Base-by-base conservation (phyloP, 1,139 yeast species). In the Scheffersomyces parashehatae region DNA sequence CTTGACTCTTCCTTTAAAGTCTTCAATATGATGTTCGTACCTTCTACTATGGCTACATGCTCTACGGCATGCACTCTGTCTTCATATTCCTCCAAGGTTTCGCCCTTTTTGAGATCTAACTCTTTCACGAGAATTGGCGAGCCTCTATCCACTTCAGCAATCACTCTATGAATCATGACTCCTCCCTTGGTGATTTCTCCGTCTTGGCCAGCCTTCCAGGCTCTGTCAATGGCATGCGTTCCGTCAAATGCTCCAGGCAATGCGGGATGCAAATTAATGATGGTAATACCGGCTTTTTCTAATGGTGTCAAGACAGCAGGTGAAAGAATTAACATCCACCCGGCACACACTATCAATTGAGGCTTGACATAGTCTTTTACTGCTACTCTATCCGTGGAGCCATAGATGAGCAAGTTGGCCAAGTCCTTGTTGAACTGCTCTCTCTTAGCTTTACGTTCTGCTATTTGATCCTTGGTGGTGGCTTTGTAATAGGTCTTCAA, bases 211-310 rank as follows among this genome's bases (percentile, higher is more conserved):
- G 95, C 96, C 58, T 88, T 75, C 93, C 95, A 91, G 0, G 97
- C 96, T 56, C 98, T 75, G 57, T 93, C 97, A 49, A 93, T 93
- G 16, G 99, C 98, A 67, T 88, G 91, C 9, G 96, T 91, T 3
- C 99, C 99, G 48, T 93, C 97, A 71, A 93, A 93, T 3, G 91
- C 91, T 20, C 97, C 97, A 2, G 99, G 99, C 45, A 93, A 78
- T 0, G 99, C 98, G 3, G 99, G 99, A 62, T 93, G 99, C 48
- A 93, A 71, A 60, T 93, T 93, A 58, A 93, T 90, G 49, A 93
- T 90, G 28, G 90, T 86, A 29, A 90, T 77, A 1, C 77, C 73
- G 3, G 77, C 81, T 7, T 75, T 64, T 42, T 74, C 81, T 37
- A 91, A 67, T 2, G 93, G 91, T 38, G 73, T 70, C 50, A 93